Evolutionary conservation across 78 protist genomes (phyloP).

Genomic region (Guillardia theta): DNA sequence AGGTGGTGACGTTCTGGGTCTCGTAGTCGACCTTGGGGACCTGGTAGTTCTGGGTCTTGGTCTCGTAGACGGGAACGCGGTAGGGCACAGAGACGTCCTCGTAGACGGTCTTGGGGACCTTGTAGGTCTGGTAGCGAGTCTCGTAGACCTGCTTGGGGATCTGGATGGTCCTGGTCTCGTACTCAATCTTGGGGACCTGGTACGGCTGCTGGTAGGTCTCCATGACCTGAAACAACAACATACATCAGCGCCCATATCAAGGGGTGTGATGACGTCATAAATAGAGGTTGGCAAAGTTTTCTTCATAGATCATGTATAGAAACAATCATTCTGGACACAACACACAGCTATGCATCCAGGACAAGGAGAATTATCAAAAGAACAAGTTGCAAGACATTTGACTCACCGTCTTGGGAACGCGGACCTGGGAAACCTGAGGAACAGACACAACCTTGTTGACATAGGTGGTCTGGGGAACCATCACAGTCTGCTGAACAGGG

Average conservation of each 20-base stretch:
- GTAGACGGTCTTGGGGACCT: slow-evolving; percentile 12
- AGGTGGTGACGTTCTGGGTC: background rate
- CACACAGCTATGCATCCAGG: background rate
- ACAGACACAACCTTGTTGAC: background rate
- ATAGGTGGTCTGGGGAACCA: slow-evolving; percentile 34
- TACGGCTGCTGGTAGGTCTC: background rate
- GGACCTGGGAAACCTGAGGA: background rate
- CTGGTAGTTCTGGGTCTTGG: background rate
- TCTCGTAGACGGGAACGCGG: background rate
- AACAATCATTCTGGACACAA: background rate
- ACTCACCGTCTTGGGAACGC: background rate
- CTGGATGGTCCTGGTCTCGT: background rate
- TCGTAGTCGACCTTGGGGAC: background rate
- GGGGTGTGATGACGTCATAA: too few relatives aligned
- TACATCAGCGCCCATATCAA: background rate
- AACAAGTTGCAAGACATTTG: background rate
- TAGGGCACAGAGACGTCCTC: background rate
- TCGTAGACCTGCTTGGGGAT: background rate
- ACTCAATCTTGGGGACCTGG: background rate
- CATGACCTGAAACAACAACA: background rate
- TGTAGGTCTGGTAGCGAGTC: background rate
- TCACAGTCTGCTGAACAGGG: background rate
- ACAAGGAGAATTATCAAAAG: background rate
- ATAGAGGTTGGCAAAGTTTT: too few relatives aligned
- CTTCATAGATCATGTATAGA: too few relatives aligned